Conservation (phyloP, 129 eudicot genomes). For the Artemisia argyi region DNA sequence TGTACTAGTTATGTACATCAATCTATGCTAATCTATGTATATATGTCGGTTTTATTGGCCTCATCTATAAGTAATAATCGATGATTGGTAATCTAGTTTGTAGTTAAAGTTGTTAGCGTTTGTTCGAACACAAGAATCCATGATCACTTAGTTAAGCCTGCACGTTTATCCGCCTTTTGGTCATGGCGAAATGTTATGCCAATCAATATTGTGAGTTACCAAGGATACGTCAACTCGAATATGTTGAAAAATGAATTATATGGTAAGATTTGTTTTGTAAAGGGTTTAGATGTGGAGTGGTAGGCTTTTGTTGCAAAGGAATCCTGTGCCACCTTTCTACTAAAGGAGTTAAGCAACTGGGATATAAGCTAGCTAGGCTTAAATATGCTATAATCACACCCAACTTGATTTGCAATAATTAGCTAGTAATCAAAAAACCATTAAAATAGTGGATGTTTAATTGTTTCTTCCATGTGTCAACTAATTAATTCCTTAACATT, state of each 20-base stretch:
- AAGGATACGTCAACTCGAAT: conserved; percentile 9
- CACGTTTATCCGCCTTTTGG: neutral
- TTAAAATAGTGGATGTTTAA: neutral
- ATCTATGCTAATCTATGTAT: conserved; percentile 7
- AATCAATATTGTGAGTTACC: neutral
- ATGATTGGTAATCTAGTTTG: neutral
- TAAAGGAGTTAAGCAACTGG: conserved; percentile 11
- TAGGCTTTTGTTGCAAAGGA: conserved; percentile 43
- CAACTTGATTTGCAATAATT: neutral
- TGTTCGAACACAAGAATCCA: neutral
- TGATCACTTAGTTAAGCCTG: conserved; percentile 6
- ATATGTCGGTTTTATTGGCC: conserved; percentile 7
- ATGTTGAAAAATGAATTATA: conserved; percentile 13
- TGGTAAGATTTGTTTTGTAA: conserved; percentile 27
- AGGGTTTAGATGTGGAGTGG: conserved; percentile 33
- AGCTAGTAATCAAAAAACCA: neutral
- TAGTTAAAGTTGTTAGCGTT: neutral
- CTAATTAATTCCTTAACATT: too few relatives aligned
- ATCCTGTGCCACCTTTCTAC: conserved; percentile 41
- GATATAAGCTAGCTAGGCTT: conserved; percentile 33
- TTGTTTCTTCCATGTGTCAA: neutral
- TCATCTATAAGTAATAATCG: neutral
- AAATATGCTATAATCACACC: neutral
- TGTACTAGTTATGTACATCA: too few relatives aligned
- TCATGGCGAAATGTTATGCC: conserved; percentile 1